Evolutionary conservation across 768 basidiomycete genomes (phyloP).

Genomic region (Kwoniella dejecticola): DNA sequence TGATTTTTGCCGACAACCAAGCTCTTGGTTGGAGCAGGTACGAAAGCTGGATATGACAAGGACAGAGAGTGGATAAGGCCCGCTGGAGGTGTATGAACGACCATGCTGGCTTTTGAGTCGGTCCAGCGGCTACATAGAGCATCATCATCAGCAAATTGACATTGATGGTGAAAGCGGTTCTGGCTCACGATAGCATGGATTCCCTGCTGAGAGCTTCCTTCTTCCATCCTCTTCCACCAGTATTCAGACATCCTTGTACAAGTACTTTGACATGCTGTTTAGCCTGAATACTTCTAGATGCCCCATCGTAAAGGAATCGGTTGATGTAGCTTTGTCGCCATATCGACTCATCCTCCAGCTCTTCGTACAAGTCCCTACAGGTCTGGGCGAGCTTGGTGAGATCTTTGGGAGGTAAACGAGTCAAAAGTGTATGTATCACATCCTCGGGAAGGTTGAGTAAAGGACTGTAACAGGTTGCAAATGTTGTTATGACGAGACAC

Average conservation of each 20-base stretch:
- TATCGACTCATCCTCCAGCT: constrained; percentile 41
- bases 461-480: constrained; percentile 17
- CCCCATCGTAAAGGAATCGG: constrained; percentile 34
- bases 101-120: constrained; percentile 32
- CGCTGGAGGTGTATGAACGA: constrained; percentile 38
- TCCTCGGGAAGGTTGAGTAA: constrained; percentile 39
- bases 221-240: constrained; percentile 43
- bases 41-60: constrained; percentile 46
- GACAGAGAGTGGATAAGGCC: constrained; percentile 44
- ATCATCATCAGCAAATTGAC: not conserved
- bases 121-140: constrained; percentile 39
- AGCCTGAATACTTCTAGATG: constrained; percentile 10
- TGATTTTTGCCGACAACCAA: constrained; percentile 34
- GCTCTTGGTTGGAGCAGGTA: constrained; percentile 14
- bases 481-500: not conserved
- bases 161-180: not conserved
- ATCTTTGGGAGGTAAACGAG: constrained; percentile 31
- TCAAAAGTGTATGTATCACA: constrained; percentile 32
- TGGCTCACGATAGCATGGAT: constrained; percentile 47
- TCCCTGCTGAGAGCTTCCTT: constrained; percentile 47
- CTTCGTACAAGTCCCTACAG: constrained; percentile 31
- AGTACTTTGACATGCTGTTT: constrained; percentile 30
- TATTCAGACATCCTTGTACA: constrained; percentile 33
- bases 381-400: constrained; percentile 32
- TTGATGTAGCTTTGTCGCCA: constrained; percentile 51